Base-by-base conservation (phyloP, 352 stramenopile species). In the Phytopythium ostracodes region DNA sequence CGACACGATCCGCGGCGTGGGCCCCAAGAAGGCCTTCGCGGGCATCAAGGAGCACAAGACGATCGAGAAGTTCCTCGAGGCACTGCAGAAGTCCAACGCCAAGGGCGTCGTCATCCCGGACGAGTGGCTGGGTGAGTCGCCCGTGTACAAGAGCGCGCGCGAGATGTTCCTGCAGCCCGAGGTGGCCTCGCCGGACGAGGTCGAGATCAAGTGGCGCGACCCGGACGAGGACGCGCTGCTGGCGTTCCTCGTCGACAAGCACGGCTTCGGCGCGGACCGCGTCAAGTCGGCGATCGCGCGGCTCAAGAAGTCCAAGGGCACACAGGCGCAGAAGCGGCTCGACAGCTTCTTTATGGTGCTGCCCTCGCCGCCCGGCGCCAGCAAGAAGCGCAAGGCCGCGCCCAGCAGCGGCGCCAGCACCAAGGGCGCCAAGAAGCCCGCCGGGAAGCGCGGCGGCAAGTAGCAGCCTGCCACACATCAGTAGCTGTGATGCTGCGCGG, bases 1-100 rank as follows among this genome's bases (percentile, higher is more conserved):
- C 70, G 70, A 56, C 59, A 66, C 38, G 66, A 49, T 51, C 62
- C 43, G n/a, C 42, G 14, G 36, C 57, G 36, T 31, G 35, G 98
- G 98, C 14, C 97, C 97, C 0, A 99, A 99, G 79, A 99, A 97
- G 63, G 97, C 97, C 4, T 84, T 98, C 25, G 97, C 97, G 47
- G 88, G 98, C 22, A 99, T 99, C 60, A 91, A 96, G 56, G 93
- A 99, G 63, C 89, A 99, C 77, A 88, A 94, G 55, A 89, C 62
- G 33, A 98, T 99, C 71, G 97, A 99, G 67, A 96, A 89, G 25
- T 97, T 98, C 55, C 54, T 99, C 40, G 85, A 96, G 43, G 71
- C 81, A 51, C 72, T 99, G 56, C 82, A 98, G 67, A 82, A 94
- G 52, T 86, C 78, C 67, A 91, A 84, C 67, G 81, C 73, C 72